Conservation (phyloP, 1,284 basidiomycete species). For the Coniferiporia sulphurascens region DNA sequence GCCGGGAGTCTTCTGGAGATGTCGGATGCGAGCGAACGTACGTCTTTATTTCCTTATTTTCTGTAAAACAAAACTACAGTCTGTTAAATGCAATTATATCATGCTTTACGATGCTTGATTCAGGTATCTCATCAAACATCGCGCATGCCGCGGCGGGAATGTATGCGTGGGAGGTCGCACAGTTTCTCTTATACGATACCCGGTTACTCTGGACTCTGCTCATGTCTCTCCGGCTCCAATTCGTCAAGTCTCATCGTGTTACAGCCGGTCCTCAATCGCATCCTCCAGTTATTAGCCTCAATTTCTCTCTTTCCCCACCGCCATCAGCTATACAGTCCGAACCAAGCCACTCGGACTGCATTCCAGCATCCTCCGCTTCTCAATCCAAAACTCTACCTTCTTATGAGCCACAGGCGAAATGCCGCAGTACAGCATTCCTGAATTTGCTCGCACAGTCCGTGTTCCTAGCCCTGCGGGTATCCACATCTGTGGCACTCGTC, state of each 20-base stretch:
- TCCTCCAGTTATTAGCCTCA: neutral
- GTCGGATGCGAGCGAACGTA: neutral
- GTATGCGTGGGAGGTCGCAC: constrained; percentile 11
- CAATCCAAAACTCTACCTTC: neutral
- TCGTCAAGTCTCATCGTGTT: too few species aligned
- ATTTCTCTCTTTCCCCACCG: neutral
- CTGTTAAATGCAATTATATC: neutral
- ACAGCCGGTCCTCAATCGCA: too few species aligned
- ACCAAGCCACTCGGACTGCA: neutral
- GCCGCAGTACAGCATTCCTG: neutral
- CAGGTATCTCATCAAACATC: neutral
- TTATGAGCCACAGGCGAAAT: neutral
- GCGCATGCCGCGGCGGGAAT: constrained; percentile 6
- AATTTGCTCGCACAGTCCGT: neutral
- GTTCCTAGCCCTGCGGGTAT: neutral
- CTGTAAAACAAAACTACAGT: neutral
- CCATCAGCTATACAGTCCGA: neutral
- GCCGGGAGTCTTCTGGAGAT: neutral
- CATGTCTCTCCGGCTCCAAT: neutral
- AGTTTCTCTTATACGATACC: constrained; percentile 1
- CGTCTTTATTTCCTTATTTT: neutral
- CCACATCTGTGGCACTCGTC: constrained; percentile 3
- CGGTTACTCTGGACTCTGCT: neutral
- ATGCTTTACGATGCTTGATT: neutral
- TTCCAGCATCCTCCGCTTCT: neutral